phyloP scores from a whole-genome alignment of 2,329 filamentous ascomycete genomes.

The Cytospora mali region DNA sequence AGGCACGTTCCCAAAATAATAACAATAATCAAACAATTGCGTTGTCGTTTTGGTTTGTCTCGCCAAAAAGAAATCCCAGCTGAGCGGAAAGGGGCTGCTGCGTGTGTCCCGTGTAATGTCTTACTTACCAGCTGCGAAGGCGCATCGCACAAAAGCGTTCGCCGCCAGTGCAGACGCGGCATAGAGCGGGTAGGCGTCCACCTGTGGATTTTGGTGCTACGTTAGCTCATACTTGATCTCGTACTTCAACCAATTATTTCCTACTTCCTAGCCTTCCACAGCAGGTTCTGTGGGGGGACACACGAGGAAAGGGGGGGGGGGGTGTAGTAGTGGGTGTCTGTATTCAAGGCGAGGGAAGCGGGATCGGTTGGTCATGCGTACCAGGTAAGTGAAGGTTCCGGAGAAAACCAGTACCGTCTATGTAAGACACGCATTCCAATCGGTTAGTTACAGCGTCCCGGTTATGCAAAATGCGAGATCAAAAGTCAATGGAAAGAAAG shows the following conservation, averaged over 20 bases:
- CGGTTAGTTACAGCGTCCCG: conserved; percentile 38
- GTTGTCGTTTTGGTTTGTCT: background rate
- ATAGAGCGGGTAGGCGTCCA: conserved; percentile 76
- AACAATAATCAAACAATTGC: too few species aligned
- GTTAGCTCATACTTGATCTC: conserved; percentile 33
- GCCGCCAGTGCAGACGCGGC: conserved; percentile 80
- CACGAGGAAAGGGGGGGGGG: conserved; percentile 3
- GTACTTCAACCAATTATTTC: too few species aligned
- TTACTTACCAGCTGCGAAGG: conserved; percentile 59
- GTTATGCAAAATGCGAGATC: conserved; percentile 40
- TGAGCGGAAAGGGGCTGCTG: conserved; percentile 30
- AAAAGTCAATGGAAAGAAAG: conserved; percentile 25
- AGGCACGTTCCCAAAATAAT: background rate
- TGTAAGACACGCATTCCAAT: conserved; percentile 34
- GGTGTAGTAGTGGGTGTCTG: background rate
- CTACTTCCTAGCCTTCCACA: background rate
- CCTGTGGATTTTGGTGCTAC: conserved; percentile 43
- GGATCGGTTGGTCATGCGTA: conserved; percentile 46
- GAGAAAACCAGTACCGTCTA: conserved; percentile 78
- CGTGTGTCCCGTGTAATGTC: conserved; percentile 10
- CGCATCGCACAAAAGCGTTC: conserved; percentile 77
- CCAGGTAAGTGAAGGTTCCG: conserved; percentile 86
- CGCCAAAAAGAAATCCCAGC: conserved; percentile 28
- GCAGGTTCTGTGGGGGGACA: conserved; percentile 4
- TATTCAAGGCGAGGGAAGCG: background rate